Evolutionary conservation across 805 yeast species (phyloP), one percentile per base, ranked within the genome.

Genomic region (Wickerhamiella qilinensis): DNA sequence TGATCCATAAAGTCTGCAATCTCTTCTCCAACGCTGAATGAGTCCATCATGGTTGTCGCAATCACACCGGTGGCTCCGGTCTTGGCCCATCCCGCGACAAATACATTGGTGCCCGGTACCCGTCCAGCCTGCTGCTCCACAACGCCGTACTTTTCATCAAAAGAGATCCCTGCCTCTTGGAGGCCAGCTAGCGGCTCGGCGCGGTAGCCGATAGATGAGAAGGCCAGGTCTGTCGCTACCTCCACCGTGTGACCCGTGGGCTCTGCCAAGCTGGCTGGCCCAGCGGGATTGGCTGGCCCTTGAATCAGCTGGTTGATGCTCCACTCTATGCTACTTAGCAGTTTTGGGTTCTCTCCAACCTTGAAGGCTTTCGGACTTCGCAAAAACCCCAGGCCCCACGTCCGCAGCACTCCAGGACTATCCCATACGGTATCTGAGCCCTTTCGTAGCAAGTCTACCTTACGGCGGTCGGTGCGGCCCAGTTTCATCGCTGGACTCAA

Each of bases 21-120:
- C 11, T 65, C 59, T 20, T 74, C 82, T 0, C 84, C 88, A 0
- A 88, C 76, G 7, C 73, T 69, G 45, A 77, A 77, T 1, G 95
- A 73, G 42, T 80, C 85, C 68, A 77, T 69, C 78, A 88, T 81
- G 0, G 97, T 84, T 12, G 82, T 68, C 15, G 93, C 93, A 46
- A 91, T 91, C 3, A 84, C 93, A 1, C 98, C 98, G 21, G 69
- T 69, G 6, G 94, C 80, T 1, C 94, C 93, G 37, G 71, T 75
- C 40, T 79, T 73, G 35, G 85, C 76, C 98, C 98, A 91, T 0
- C 98, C 98, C 7, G 85, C 64, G 2, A 81, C 75, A 49, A 85
- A 88, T 1, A 48, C 43, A 41, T 69, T 73, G 1, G 62, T 57
- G 8, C 36, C 44, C 3, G 35, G 33, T 6, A 46, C 50, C 2